Base-by-base conservation (phyloP, 31 red algal species). In the Porphyra umbilicalis region DNA sequence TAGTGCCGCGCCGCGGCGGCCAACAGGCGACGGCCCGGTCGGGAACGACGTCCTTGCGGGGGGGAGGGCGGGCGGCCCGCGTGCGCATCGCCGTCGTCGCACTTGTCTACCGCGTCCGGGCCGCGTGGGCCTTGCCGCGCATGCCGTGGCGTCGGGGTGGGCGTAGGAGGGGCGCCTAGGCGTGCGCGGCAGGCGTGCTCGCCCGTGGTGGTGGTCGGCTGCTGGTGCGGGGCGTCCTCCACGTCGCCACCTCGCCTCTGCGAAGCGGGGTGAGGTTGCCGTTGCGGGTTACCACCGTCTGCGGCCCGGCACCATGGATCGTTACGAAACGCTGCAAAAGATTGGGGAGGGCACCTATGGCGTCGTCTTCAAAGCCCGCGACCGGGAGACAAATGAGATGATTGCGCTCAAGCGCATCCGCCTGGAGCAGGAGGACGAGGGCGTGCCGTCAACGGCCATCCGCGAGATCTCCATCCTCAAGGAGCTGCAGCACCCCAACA, bases 301-400 rank as follows among this genome's bases (percentile, higher is more conserved):
- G 4, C 6, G 57, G 2, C 57, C 57, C 57, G 18, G 25, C 20
- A 71, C 80, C 33, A 94, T 94, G 91, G 91, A 94, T 37, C 86
- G 90, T 29, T 96, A 92, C 67, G 78, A 92, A 35, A 79, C 76
- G 38, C 86, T 92, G 34, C 83, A 89, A 8, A 90, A 92, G 77
- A 94, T 99, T 33, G 97, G 97, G 25, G 94, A 99, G 82, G 97
- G 97, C 33, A 99, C 97, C 38, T 99, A 99, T 83, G 97, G 97
- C 33, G 94, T 96, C 36, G 97, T 99, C 18, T 99, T 96, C 83
- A 95, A 94, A 76, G 97, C 94, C 10, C 82, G 84, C 6, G 91
- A 96, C 32, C 36, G 87, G n/a, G 75, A 76, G 37, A 90, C 97
- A 8, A 90, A 85, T 33, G 81, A 94, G 20, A 83, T 92, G 35